Conservation (phyloP, 176 grass and related monocot species). For the Oryza glaberrima region DNA sequence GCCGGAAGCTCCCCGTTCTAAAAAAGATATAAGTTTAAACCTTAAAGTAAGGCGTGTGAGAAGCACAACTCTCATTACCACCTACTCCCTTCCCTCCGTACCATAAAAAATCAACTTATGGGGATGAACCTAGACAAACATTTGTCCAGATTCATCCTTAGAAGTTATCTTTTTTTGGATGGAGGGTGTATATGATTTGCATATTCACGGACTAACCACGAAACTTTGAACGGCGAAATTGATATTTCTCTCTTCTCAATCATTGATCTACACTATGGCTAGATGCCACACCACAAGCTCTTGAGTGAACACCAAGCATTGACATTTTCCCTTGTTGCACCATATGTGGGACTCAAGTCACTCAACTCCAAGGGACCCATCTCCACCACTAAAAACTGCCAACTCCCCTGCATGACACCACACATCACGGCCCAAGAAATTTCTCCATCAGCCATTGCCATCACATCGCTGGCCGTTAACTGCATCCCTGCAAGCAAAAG, state of each 20-base stretch:
- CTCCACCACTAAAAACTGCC: neutral
- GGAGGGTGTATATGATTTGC: neutral
- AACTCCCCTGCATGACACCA: neutral
- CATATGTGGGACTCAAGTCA: slow-evolving; percentile 10
- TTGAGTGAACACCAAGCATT: slow-evolving; percentile 39
- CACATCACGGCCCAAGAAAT: neutral
- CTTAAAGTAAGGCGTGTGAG: no score
- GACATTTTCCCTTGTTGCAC: neutral
- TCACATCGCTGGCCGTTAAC: slow-evolving; percentile 48
- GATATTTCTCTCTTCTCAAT: neutral
- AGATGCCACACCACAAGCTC: slow-evolving; percentile 9
- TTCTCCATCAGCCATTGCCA: neutral
- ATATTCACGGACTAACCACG: neutral
- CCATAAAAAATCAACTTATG: no score
- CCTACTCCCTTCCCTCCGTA: no score
- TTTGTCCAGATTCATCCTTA: no score
- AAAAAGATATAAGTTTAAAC: neutral
- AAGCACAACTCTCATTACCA: neutral
- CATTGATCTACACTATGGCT: neutral
- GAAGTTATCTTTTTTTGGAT: no score
- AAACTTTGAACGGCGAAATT: neutral
- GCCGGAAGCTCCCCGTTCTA: neutral
- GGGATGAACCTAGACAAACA: no score
- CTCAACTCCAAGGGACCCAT: neutral
- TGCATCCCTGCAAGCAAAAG: neutral